Conservation (phyloP, 352 stramenopile genomes). For the Blastocystis sp. region DNA sequence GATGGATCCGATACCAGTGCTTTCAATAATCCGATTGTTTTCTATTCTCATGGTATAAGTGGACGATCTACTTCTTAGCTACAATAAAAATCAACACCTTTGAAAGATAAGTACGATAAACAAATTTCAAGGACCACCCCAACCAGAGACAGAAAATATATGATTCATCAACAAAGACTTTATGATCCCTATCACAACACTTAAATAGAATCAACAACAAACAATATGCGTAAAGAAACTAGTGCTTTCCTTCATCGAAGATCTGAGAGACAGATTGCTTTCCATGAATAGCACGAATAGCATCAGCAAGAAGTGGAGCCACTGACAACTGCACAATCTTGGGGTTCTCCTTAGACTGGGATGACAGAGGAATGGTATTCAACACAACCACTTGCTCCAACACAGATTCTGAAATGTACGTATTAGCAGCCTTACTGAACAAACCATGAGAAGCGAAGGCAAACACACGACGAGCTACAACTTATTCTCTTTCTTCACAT, state of each 20-base stretch:
- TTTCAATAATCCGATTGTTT: slow-evolving; percentile 1
- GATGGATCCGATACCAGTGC: background rate
- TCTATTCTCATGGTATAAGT: background rate
- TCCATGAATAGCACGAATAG: slow-evolving; percentile 98
- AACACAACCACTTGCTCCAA: slow-evolving; percentile 82
- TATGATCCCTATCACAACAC: too few relatives aligned
- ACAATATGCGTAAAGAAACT: slow-evolving; percentile 7
- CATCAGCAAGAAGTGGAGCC: slow-evolving; percentile 88
- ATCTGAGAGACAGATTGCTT: slow-evolving; percentile 98
- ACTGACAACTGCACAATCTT: slow-evolving; percentile 96
- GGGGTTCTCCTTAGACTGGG: slow-evolving; percentile 74
- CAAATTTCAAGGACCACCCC: too few relatives aligned
- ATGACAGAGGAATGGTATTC: slow-evolving; percentile 81
- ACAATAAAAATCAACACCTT: too few relatives aligned
- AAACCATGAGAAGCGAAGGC: slow-evolving; percentile 96
- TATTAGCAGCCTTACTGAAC: slow-evolving; percentile 82
- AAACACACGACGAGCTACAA: slow-evolving; percentile 82
- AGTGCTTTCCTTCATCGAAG: slow-evolving; percentile 79
- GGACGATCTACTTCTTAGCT: background rate
- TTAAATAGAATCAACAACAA: background rate
- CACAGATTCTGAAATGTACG: slow-evolving; percentile 79
- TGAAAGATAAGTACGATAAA: too few relatives aligned
- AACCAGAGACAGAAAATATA: background rate
- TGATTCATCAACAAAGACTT: background rate
- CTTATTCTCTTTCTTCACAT: too few relatives aligned